Percentiles rank a stretch among this genome's conserved stretches.
phyloP scores from a whole-genome alignment of 768 basidiomycete species.

The Pisolithus albus region DNA sequence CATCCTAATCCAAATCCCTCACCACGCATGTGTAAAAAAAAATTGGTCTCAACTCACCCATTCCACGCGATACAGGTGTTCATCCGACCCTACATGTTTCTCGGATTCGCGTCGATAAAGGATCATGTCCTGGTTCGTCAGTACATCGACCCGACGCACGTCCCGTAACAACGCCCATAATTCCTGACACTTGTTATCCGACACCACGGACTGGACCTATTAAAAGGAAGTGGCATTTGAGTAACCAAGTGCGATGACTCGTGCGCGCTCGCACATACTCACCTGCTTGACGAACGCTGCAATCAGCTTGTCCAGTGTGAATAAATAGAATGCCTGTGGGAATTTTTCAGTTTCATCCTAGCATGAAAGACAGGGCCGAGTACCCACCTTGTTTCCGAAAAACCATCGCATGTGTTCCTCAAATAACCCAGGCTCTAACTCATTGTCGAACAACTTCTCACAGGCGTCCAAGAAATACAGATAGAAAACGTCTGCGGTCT shows the following conservation, averaged over 20 bases:
- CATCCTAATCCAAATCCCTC: slow-evolving; percentile 38
- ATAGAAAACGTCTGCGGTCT: slow-evolving; percentile 68
- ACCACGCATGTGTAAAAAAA: not conserved
- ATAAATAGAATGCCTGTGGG: slow-evolving; percentile 80
- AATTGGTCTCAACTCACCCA: slow-evolving; percentile 46
- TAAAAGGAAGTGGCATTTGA: not conserved
- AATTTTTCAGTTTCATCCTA: slow-evolving; percentile 15
- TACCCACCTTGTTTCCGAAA: slow-evolving; percentile 74
- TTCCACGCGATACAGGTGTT: slow-evolving; percentile 71
- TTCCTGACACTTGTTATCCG: slow-evolving; percentile 83
- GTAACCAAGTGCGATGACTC: too few relatives aligned
- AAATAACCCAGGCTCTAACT: slow-evolving; percentile 86
- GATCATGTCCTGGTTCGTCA: slow-evolving; percentile 60
- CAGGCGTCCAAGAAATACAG: slow-evolving; percentile 83
- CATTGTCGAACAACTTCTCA: slow-evolving; percentile 90
- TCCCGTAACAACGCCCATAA: slow-evolving; percentile 69
- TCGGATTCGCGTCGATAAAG: slow-evolving; percentile 79
- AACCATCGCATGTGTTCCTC: slow-evolving; percentile 96
- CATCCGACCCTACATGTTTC: slow-evolving; percentile 64
- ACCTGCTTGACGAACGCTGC: slow-evolving; percentile 90
- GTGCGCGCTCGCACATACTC: not conserved
- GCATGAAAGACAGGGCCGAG: not conserved
- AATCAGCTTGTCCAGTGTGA: slow-evolving; percentile 91
- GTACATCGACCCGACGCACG: slow-evolving; percentile 45
- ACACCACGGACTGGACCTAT: slow-evolving; percentile 81